Conservation (phyloP, 1,284 basidiomycete species). For the Tremellales sp. region DNA sequence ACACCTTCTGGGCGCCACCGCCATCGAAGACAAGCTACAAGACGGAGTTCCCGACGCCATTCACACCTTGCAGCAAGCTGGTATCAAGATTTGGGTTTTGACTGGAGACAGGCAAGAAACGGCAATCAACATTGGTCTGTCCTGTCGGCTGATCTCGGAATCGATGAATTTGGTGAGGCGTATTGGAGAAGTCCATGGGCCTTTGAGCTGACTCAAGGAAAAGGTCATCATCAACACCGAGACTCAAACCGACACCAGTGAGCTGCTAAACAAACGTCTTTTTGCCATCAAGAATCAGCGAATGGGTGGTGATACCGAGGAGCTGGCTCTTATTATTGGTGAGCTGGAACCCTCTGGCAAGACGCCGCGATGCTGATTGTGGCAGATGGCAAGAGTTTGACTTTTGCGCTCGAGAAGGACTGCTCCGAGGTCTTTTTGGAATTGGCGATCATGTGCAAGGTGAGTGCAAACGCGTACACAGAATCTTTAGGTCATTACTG, state of each 20-base stretch:
- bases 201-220: neutral
- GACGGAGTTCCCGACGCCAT: conserved; percentile 99
- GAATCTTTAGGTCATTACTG: neutral
- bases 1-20: conserved; percentile 89
- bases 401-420: conserved; percentile 89
- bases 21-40: conserved; percentile 97
- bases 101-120: conserved; percentile 99
- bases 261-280: conserved; percentile 84
- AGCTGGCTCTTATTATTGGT: conserved; percentile 94
- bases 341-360: conserved; percentile 19
- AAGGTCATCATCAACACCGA: conserved; percentile 94
- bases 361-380: neutral
- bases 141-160: conserved; percentile 92
- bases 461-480: conserved; percentile 10
- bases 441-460: conserved; percentile 93
- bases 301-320: conserved; percentile 84
- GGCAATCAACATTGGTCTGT: conserved; percentile 98
- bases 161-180: conserved; percentile 87
- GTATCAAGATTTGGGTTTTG: conserved; percentile 99
- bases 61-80: conserved; percentile 93
- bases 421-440: conserved; percentile 85
- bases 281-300: conserved; percentile 90
- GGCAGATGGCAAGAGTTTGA: conserved; percentile 88
- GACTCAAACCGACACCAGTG: conserved; percentile 71
- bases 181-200: too few species aligned